Conservation (phyloP, 2,329 filamentous ascomycete genomes). For the Colletotrichum siamense region DNA sequence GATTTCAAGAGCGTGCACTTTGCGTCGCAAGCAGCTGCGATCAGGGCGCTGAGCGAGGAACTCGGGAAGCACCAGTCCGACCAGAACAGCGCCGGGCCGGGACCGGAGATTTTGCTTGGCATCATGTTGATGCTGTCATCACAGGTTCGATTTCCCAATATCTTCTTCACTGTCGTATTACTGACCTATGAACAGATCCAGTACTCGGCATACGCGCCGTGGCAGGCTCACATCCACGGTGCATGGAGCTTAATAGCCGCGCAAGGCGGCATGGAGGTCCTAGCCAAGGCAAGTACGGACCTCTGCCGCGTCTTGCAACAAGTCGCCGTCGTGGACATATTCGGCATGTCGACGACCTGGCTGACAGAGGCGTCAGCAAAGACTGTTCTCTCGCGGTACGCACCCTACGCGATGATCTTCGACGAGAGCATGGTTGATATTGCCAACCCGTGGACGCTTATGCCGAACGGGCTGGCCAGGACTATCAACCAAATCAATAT, state of each 20-base stretch:
- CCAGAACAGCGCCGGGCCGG: not conserved
- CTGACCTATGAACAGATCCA: not conserved
- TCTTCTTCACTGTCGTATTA: rapidly evolving
- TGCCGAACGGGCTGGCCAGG: not conserved
- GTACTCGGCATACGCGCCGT: not conserved
- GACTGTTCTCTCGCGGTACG: not conserved
- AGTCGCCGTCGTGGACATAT: not conserved
- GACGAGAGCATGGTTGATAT: not conserved
- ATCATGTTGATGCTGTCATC: slow-evolving; percentile 1
- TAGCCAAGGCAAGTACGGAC: not conserved
- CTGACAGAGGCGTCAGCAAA: not conserved
- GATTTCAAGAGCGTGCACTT: not conserved
- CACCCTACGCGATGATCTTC: not conserved
- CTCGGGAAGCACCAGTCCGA: not conserved
- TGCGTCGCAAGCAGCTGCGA: not conserved
- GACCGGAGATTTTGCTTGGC: not conserved
- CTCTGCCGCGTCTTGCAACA: not conserved
- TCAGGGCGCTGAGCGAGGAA: not conserved
- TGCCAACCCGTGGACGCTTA: not conserved
- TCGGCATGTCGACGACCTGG: not conserved
- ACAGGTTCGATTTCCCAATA: not conserved
- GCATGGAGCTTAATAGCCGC: not conserved
- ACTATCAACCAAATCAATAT: not conserved
- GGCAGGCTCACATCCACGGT: not conserved
- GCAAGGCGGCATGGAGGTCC: not conserved